Conservation (phyloP, 2,329 filamentous ascomycete genomes). For the Didymella pinodella region DNA sequence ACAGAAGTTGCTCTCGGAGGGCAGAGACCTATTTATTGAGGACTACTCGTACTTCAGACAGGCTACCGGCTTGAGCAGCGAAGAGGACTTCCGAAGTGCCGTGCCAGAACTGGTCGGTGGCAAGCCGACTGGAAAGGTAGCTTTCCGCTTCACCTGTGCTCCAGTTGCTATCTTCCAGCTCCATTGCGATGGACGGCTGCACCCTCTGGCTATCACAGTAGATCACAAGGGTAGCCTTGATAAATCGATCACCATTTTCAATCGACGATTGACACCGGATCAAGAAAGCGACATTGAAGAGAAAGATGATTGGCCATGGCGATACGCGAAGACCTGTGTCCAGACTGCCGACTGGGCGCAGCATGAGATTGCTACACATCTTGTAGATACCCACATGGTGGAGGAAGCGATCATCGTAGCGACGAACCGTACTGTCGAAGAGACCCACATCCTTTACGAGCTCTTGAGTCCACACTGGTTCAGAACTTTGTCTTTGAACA, state of each 20-base stretch:
- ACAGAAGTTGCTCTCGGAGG: conserved; percentile 5
- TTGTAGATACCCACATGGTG: conserved; percentile 21
- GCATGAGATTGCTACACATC: conserved; percentile 19
- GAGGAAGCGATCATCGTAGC: conserved; percentile 23
- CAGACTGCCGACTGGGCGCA: conserved; percentile 21
- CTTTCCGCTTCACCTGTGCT: conserved; percentile 12
- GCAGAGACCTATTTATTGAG: conserved; percentile 11
- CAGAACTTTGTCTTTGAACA: conserved; percentile 17
- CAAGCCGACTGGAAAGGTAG: conserved; percentile 10
- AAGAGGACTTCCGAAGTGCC: conserved; percentile 5
- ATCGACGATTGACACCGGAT: conserved; percentile 7
- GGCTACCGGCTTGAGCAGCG: conserved; percentile 8
- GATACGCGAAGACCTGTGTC: conserved; percentile 21
- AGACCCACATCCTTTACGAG: conserved; percentile 16
- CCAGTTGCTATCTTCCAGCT: conserved; percentile 20
- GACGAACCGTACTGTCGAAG: conserved; percentile 18
- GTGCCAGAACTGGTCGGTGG: conserved; percentile 4
- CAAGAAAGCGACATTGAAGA: conserved; percentile 8
- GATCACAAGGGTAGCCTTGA: conserved; percentile 18
- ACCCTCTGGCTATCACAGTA: conserved; percentile 20
- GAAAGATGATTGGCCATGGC: conserved; percentile 19
- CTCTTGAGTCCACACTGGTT: conserved; percentile 21
- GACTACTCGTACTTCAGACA: conserved; percentile 23
- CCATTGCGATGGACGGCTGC: conserved; percentile 13
- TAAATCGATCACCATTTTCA: conserved; percentile 18